Conservation (phyloP, 352 stramenopile species). For the Globisporangium cederbergense region DNA sequence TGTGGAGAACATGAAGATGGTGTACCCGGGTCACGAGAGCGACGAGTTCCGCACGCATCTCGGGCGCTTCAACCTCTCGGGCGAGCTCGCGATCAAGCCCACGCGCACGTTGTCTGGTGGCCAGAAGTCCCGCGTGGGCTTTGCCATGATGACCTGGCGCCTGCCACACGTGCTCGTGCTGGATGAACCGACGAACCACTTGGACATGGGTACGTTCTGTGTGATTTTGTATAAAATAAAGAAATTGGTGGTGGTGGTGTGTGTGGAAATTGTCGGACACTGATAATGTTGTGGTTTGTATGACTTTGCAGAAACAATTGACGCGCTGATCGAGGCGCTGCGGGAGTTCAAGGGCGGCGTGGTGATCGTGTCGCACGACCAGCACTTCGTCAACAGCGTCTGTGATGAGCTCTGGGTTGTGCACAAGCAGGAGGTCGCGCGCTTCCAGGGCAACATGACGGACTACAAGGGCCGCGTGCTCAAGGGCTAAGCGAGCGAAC, state of each 20-base stretch:
- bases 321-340: conserved; percentile 94
- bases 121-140: conserved; percentile 93
- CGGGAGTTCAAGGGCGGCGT: conserved; percentile 95
- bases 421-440: conserved; percentile 66
- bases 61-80: conserved; percentile 95
- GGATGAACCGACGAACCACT: conserved; percentile 97
- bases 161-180: conserved; percentile 95
- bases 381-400: conserved; percentile 97
- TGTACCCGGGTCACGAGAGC: conserved; percentile 82
- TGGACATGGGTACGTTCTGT: conserved; percentile 88
- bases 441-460: conserved; percentile 74
- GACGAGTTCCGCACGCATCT: conserved; percentile 93
- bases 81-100: conserved; percentile 92
- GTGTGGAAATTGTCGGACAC: background rate
- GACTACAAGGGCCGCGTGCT: conserved; percentile 84
- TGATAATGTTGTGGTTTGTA: conserved; percentile 13
- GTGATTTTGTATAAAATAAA: background rate
- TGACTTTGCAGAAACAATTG: conserved; percentile 62
- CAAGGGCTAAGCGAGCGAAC: conserved; percentile 32
- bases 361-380: conserved; percentile 97
- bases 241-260: background rate
- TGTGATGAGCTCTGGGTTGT: conserved; percentile 94
- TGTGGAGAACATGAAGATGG: conserved; percentile 88
- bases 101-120: conserved; percentile 95
- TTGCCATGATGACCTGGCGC: conserved; percentile 94